Evolutionary conservation across 306 rosid genomes (phyloP).

Genomic region (Herpetospermum pedunculosum): DNA sequence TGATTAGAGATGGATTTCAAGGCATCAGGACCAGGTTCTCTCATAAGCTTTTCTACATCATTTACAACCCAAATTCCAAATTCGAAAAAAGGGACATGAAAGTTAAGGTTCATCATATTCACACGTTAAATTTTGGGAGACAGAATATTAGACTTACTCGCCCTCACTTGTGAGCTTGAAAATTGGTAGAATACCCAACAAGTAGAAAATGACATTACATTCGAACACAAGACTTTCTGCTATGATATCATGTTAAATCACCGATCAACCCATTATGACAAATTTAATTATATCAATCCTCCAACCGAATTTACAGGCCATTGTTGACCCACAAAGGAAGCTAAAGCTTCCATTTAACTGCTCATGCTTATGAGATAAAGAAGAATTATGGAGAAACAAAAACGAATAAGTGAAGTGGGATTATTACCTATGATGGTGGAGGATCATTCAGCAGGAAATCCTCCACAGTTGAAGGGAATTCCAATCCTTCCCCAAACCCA

Average conservation of each 20-base stretch:
- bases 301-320: no score
- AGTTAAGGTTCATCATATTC: no score
- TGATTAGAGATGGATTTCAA: background rate
- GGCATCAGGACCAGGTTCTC: background rate
- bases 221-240: no score
- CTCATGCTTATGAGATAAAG: background rate
- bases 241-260: no score
- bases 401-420: background rate
- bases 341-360: background rate
- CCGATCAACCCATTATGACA: no score
- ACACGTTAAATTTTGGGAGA: no score
- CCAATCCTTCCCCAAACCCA: conserved; percentile 48
- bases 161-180: no score
- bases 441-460: conserved; percentile 64
- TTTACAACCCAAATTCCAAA: background rate
- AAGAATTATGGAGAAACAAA: background rate
- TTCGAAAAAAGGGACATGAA: background rate
- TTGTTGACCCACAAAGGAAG: background rate
- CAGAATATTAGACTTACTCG: no score
- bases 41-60: background rate
- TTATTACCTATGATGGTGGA: conserved; percentile 22
- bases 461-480: conserved; percentile 58
- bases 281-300: no score
- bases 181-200: no score
- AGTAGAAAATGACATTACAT: no score